Percentiles rank a stretch among this genome's conserved stretches.
Conservation (phyloP, 805 yeast genomes). For the Teunomyces aglyptinius region DNA sequence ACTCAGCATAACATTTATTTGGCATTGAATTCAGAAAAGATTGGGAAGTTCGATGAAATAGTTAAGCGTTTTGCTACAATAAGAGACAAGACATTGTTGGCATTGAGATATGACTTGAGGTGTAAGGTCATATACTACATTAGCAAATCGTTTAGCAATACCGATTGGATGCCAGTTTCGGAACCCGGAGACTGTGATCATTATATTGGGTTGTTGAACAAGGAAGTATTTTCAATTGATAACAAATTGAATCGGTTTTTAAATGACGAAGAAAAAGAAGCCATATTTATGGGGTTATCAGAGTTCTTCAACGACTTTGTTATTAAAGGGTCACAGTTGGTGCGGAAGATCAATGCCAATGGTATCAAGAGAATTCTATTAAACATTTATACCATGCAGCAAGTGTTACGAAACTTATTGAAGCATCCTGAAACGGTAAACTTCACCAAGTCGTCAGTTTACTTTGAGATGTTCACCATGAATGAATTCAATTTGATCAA, state of each 20-base stretch:
- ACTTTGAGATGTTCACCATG: constrained; percentile 54
- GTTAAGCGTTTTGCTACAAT: constrained; percentile 34
- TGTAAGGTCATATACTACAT: constrained; percentile 52
- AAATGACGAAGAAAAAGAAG: constrained; percentile 29
- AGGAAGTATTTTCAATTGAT: constrained; percentile 46
- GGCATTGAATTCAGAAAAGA: constrained; percentile 30
- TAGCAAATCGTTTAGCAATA: constrained; percentile 45
- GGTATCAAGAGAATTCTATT: constrained; percentile 60
- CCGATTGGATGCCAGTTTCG: constrained; percentile 49
- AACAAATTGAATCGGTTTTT: constrained; percentile 37
- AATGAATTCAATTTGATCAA: constrained; percentile 49
- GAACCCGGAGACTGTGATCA: constrained; percentile 63
- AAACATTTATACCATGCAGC: constrained; percentile 66
- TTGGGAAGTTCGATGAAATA: constrained; percentile 35
- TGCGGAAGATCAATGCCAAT: constrained; percentile 50
- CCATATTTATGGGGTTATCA: constrained; percentile 47
- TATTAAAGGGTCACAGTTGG: constrained; percentile 50
- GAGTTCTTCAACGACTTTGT: constrained; percentile 49
- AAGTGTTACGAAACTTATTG: constrained; percentile 60
- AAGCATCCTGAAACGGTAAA: constrained; percentile 51
- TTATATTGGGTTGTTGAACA: constrained; percentile 50
- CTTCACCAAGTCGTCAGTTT: constrained; percentile 51
- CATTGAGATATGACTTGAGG: constrained; percentile 58
- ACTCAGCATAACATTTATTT: constrained; percentile 28
- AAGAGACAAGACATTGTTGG: constrained; percentile 38